Conservation (phyloP, 1,284 basidiomycete genomes). For the Boletellus deceptivus region DNA sequence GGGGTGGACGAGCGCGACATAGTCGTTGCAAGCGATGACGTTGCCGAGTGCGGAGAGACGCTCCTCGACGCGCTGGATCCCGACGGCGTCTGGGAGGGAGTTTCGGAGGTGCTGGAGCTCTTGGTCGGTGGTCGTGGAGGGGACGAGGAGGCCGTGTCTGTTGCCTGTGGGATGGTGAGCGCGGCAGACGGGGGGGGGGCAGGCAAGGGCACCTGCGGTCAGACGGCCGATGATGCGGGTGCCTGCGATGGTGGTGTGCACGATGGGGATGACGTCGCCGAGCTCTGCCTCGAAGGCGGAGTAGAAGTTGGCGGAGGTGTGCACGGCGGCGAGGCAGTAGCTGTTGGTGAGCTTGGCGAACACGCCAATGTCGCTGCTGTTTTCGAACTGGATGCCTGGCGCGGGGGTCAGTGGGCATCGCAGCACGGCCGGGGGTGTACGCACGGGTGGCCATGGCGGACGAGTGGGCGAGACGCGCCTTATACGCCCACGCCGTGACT, state of each 20-base stretch:
- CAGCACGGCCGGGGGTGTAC: slow-evolving; percentile 23
- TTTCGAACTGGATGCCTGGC: slow-evolving; percentile 90
- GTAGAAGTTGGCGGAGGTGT: slow-evolving; percentile 98
- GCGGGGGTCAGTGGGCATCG: slow-evolving; percentile 2
- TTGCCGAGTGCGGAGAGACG: slow-evolving; percentile 95
- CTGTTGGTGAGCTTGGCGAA: slow-evolving; percentile 95
- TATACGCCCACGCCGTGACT: no score
- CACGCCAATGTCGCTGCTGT: slow-evolving; percentile 94
- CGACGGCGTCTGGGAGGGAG: slow-evolving; percentile 88
- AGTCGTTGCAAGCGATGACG: slow-evolving; percentile 98
- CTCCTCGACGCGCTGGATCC: slow-evolving; percentile 96
- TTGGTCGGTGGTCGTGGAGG: slow-evolving; percentile 94
- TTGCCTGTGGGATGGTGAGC: slow-evolving; percentile 55
- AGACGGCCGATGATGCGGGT: slow-evolving; percentile 93
- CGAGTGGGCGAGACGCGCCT: no score
- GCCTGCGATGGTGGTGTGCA: slow-evolving; percentile 95
- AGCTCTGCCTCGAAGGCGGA: slow-evolving; percentile 96
- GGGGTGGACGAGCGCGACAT: slow-evolving; percentile 95
- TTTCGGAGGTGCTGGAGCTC: slow-evolving; percentile 98
- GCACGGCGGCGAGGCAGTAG: slow-evolving; percentile 90
- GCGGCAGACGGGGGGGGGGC: background rate
- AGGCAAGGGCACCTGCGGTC: slow-evolving; percentile 71
- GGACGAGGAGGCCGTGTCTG: slow-evolving; percentile 94
- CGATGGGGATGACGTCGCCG: slow-evolving; percentile 91
- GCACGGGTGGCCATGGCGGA: slow-evolving; percentile 63